These are phyloP conservation scores for Chenopodium album DNA, from an alignment of 148 eudicot genomes.

Conservation along the genomic window DNA sequence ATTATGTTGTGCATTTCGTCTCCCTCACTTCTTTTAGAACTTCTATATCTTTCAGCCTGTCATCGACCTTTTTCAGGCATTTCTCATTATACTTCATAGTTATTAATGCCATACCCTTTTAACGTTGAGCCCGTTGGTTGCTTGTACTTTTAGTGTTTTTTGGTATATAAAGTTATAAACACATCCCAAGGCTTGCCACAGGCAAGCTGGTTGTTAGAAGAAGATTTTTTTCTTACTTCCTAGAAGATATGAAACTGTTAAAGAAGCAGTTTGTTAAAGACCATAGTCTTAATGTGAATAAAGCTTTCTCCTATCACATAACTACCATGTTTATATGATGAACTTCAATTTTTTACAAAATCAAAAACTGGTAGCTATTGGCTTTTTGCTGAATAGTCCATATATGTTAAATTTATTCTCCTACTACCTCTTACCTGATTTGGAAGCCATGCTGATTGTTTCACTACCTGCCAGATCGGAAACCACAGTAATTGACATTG, in stretches of 20 bases:
- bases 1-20: background rate
- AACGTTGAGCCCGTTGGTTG: background rate
- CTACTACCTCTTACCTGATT: background rate
- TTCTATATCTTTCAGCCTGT: too few species aligned
- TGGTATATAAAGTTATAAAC: background rate
- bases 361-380: background rate
- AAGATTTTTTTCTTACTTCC: background rate
- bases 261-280: background rate
- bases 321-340: background rate
- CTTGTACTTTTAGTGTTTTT: background rate
- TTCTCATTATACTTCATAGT: background rate
- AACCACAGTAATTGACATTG: slow-evolving; percentile 79
- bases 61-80: background rate
- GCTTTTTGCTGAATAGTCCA: background rate
- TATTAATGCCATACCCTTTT: background rate
- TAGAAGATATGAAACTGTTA: background rate
- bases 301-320: background rate
- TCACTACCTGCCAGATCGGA: slow-evolving; percentile 49
- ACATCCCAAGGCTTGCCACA: background rate
- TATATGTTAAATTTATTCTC: background rate
- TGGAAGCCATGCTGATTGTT: slow-evolving; percentile 19
- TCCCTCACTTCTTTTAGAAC: too few species aligned
- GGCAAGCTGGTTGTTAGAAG: background rate
- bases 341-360: background rate
- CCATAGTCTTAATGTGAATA: background rate